Evolutionary conservation across 257 asterid genomes (phyloP).

Genomic region (Nicotiana tomentosiformis): DNA sequence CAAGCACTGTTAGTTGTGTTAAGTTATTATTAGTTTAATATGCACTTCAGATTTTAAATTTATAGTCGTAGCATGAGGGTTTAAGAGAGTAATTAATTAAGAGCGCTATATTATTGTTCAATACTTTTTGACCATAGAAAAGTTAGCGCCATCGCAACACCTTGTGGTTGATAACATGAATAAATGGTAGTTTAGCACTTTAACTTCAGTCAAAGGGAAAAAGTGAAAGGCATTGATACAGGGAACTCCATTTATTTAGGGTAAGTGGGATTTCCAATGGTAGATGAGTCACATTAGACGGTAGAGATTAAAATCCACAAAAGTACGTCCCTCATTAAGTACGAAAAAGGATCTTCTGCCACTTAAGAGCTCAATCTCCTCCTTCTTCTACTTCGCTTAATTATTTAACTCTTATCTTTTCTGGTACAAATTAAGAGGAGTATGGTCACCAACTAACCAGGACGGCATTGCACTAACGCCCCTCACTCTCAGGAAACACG

Average conservation of each 20-base stretch:
- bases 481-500: background rate
- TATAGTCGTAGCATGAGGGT: no score
- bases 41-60: background rate
- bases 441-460: slow-evolving; percentile 4
- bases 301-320: background rate
- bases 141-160: background rate
- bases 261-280: background rate
- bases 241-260: background rate
- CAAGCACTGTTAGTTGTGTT: no score
- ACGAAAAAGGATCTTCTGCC: no score
- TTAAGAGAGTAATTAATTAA: no score
- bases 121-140: background rate
- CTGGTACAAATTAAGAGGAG: background rate
- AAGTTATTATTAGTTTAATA: background rate
- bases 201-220: background rate
- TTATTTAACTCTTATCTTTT: background rate
- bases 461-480: background rate
- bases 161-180: background rate
- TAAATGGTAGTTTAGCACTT: background rate
- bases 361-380: no score
- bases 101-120: background rate
- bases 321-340: background rate
- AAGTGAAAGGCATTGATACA: background rate
- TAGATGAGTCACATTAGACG: background rate
- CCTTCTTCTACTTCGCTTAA: no score